These are phyloP conservation scores for Secale cereale DNA, from an alignment of 176 grass and related monocot species.

Conservation along the genomic window DNA sequence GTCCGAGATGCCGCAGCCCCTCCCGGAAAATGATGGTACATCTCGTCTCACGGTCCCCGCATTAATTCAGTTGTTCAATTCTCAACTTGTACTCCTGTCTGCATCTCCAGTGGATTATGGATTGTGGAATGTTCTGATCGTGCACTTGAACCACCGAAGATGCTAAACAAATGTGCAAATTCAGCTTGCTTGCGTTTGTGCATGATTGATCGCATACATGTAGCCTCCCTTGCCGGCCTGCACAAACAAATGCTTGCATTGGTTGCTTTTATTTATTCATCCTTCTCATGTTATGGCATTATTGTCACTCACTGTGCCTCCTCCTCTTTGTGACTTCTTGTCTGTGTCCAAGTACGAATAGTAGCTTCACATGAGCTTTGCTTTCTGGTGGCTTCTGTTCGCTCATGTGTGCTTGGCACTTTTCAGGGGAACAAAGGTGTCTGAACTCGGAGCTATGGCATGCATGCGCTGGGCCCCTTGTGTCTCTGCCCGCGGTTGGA, in stretches of 20 bases:
- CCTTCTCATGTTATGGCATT: conserved; percentile 22
- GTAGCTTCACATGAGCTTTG: conserved; percentile 47
- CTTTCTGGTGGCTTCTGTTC: conserved; percentile 35
- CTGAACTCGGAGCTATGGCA: conserved; percentile 99
- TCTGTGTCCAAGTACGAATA: conserved; percentile 38
- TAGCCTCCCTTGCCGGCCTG: not conserved
- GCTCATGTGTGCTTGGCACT: conserved; percentile 52
- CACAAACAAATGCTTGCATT: not conserved
- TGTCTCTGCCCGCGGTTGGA: conserved; percentile 79
- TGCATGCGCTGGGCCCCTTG: conserved; percentile 96
- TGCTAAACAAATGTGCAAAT: not conserved
- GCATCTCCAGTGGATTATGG: not conserved
- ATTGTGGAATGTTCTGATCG: not conserved
- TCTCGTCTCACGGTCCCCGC: not conserved
- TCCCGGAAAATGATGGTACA: conserved; percentile 35
- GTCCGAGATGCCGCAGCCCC: conserved; percentile 35
- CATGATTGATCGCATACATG: conserved; percentile 7
- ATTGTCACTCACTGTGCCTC: conserved; percentile 33
- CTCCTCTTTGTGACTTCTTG: conserved; percentile 5
- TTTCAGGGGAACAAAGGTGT: conserved; percentile 90
- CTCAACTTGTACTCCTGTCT: not conserved
- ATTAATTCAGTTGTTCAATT: conserved; percentile 7
- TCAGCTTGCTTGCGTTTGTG: not conserved
- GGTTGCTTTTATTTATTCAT: conserved; percentile 1
- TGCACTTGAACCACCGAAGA: not conserved